Evolutionary conservation across 345 rosid genomes (phyloP), one percentile per base, ranked within the genome.

Genomic region (Eucalyptus marginata): DNA sequence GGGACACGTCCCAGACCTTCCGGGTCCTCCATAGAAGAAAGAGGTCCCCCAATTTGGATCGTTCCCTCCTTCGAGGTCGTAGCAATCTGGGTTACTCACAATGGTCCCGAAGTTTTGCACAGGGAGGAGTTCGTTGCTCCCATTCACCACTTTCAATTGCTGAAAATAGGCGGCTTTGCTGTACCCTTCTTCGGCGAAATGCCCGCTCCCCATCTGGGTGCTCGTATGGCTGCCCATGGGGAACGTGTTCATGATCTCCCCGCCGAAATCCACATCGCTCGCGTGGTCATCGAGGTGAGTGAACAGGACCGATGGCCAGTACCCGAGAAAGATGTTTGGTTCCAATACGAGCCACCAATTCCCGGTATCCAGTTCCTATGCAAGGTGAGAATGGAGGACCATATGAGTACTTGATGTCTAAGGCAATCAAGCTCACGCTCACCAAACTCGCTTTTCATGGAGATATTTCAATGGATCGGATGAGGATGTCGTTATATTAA

Each of bases 261-360:
- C 99, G 3, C 99, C 99, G 86, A 95, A 97, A 87, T 97, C 97
- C 46, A 97, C 97, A 98, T 96, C 95, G 87, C 94, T 97, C 86
- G 98, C 99, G 89, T 95, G 97, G 87, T 95, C 96, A 79, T 92
- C 93, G 16, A 97, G 92, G 91, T 96, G 98, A 3, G 96, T 95
- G 89, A 97, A 97, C 90, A 97, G 84, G 90, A 92, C 93, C 9
- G 98, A 92, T 4, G 99, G 99, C 99, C 99, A 97, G 79, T 97
- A 97, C 11, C 99, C 99, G 3, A 97, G 97, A 76, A 95, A 90
- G 8, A 95, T 88, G 50, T 99, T 97, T 4, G 96, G 93, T 88
- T 98, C 99, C 90, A 97, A 96, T 91, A 96, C 96, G 84, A 97
- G 93, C 99, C 99, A 96, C 99, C 99, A 97, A 88, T 97, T 94